phyloP scores from a whole-genome alignment of 371 early-diverging fungal genomes.

The Mucor ambiguus region DNA sequence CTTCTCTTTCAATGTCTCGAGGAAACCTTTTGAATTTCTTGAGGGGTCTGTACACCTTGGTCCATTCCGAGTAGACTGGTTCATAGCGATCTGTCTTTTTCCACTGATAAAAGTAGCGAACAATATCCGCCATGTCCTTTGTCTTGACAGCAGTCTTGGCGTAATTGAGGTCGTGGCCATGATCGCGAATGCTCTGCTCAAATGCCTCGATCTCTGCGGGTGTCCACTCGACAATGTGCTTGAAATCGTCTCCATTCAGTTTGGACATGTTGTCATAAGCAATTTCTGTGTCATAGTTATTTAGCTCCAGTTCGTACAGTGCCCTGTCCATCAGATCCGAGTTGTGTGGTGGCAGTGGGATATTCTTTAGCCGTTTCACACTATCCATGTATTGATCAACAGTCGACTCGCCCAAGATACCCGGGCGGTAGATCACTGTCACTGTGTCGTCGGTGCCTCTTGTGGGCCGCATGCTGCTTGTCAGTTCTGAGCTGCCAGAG shows the following conservation, averaged over 20 bases:
- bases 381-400: conserved; percentile 53
- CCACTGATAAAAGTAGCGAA: conserved; percentile 74
- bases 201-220: conserved; percentile 61
- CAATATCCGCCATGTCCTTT: conserved; percentile 65
- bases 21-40: conserved; percentile 24
- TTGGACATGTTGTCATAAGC: conserved; percentile 58
- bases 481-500: not conserved
- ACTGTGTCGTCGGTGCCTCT: conserved; percentile 58
- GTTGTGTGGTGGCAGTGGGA: conserved; percentile 48
- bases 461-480: conserved; percentile 15
- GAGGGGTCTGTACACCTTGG: conserved; percentile 69
- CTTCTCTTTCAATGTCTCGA: conserved; percentile 20
- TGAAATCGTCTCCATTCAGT: conserved; percentile 55
- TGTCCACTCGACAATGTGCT: conserved; percentile 63
- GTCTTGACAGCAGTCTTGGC: conserved; percentile 56
- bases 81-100: conserved; percentile 74
- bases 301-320: conserved; percentile 56
- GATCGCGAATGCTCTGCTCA: conserved; percentile 67
- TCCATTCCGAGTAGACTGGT: conserved; percentile 71
- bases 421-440: conserved; percentile 36
- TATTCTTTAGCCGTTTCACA: conserved; percentile 37
- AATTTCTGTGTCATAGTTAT: conserved; percentile 56
- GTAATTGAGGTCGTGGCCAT: conserved; percentile 72
- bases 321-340: conserved; percentile 70
- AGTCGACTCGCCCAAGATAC: conserved; percentile 15